Base-by-base conservation (phyloP, 164 flowering plant species). In the Aristolochia fimbriata region DNA sequence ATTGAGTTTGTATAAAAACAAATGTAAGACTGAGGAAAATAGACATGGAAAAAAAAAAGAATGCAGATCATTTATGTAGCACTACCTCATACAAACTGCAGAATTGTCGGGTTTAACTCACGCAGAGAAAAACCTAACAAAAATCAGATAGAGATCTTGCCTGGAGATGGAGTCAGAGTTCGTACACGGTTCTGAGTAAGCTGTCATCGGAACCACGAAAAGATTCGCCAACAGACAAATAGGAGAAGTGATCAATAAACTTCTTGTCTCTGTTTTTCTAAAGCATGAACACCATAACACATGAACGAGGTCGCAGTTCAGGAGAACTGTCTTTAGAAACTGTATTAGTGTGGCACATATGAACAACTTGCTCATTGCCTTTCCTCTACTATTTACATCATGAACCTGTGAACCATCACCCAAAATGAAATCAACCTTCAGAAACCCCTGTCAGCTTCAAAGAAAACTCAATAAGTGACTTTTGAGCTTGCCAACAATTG, bases 341-440 rank as follows among this genome's bases (percentile, higher is more conserved):
- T n/a, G 52, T 58, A 65, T 58, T 37, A 58, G 17, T 52, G 23
- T 43, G 58, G 58, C 62, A 61, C 5, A 51, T 61, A 56, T 56
- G 19, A 49, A 61, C 61, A 61, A 61, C 50, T 46, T 31, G 25
- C 25, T 56, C 43, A 27, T 24, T 55, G 20, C 47, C 51, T 20
- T 23, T 31, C 53, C 55, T 47, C 53, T 66, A 67, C 55, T 67
- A 67, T 67, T 31, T 67, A 67, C 70, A 67, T 46, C n/a, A 48
- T 33, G 37, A 61, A 11, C 24, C 45, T 49, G 55, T 5, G 30
- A 22, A 23, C 6, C 27, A 23, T 23, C 43, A 37, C 12, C 43
- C 23, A 52, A 9, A 52, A 52, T 56, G 15, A 27, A 16, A 43
- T 12, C 15, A 58, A 23, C 27, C 70, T 55, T 31, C 41, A 27